These are phyloP conservation scores for Pseudocercospora crystallina DNA, from an alignment of 2,329 filamentous ascomycete species.

Conservation along the genomic window DNA sequence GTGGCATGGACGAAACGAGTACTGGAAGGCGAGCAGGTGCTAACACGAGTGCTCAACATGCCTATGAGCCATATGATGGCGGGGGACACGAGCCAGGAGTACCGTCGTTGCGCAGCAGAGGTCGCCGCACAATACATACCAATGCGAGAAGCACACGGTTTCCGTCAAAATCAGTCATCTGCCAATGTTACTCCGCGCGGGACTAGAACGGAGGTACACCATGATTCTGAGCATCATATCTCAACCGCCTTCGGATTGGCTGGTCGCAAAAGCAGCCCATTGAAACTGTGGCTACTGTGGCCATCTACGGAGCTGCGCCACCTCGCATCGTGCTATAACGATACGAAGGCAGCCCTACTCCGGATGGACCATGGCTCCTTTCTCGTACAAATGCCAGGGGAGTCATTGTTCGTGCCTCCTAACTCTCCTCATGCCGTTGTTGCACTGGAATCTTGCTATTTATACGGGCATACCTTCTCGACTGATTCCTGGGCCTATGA, in stretches of 20 bases:
- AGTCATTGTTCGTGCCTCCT: slow-evolving; percentile 1
- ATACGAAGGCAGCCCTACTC: slow-evolving; percentile 6
- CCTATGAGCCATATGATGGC: not conserved
- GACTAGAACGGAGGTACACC: slow-evolving; percentile 2
- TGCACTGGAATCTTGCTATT: slow-evolving; percentile 1
- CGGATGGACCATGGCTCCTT: slow-evolving; percentile 2
- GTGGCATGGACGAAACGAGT: not conserved
- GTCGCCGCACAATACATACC: not conserved
- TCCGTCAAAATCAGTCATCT: not conserved
- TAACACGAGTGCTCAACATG: not conserved
- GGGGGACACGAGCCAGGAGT: not conserved
- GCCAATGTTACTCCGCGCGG: slow-evolving; percentile 10
- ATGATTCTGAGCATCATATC: slow-evolving; percentile 6
- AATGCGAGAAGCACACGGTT: not conserved
- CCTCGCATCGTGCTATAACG: slow-evolving; percentile 1
- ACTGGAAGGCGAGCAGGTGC: not conserved
- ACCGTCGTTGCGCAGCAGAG: not conserved
- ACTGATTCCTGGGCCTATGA: slow-evolving; percentile 1
- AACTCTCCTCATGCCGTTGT: slow-evolving; percentile 4
- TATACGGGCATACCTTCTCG: not conserved
- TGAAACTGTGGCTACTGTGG: slow-evolving; percentile 14
- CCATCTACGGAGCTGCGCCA: slow-evolving; percentile 13
- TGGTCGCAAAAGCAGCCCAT: not conserved
- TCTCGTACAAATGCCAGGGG: slow-evolving; percentile 4
- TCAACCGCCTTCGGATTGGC: slow-evolving; percentile 5